Evolutionary conservation across 192 early-diverging fungal genomes (phyloP), one percentile per base, ranked within the genome.

Genomic region (Diversispora epigaea): DNA sequence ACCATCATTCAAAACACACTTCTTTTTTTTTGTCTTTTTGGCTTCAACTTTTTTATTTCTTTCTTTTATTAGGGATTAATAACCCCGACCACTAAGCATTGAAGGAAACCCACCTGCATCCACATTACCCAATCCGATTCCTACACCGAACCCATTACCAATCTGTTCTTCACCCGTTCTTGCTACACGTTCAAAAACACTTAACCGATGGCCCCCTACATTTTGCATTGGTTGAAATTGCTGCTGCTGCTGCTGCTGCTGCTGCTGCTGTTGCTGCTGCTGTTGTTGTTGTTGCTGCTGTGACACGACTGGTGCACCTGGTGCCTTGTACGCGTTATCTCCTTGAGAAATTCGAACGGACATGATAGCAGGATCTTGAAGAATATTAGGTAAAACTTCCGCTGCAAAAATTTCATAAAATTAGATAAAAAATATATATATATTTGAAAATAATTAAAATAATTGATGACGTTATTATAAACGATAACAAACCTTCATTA

Each of bases 351-450:
- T 77, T 1, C 82, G 82, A 11, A 81, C 83, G 0, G 87, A 81
- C 87, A 89, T 89, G 21, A 89, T 89, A 3, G 87, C 87, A 25
- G 87, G 87, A 72, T 89, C 87, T 65, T 86, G 84, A 77, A 89
- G 86, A 50, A 83, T 74, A n/a, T 41, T 64, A 57, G 66, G 65
- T 32, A 66, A 22, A 39, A 52, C 7, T 44, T 55, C 75, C 14
- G 50, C 65, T 68, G 22, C 21, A 68, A 25, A 32, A 32, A 32
- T 32, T 32, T 32, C 25, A 32, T 32, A 32, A 32, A 32, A 32
- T 32, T 32, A 32, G 25, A 32, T 32, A 32, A 32, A 32, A n/a
- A n/a, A n/a, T n/a, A 32, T 32, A 0, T 41, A 21, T 56, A 5
- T 54, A 68, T 76, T 39, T 21, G 15, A 14, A 19, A 47, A 25